Base-by-base conservation (phyloP, 2,329 filamentous ascomycete species). In the Pyrenophora tritici-repentis region DNA sequence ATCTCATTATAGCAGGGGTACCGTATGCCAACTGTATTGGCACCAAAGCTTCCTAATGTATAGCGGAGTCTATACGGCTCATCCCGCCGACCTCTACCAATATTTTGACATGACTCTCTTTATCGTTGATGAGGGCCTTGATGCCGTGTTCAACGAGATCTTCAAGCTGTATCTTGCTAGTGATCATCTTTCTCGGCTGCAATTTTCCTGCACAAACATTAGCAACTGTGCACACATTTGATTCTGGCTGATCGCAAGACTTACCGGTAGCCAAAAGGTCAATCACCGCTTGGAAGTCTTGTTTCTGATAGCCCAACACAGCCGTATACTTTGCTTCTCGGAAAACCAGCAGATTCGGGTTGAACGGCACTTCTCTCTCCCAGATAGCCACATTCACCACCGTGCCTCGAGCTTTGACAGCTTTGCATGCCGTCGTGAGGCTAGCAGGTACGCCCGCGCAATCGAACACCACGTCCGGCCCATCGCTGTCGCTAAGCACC, bases 311-410 rank as follows among this genome's bases (percentile, higher is more conserved):
- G 8, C 79, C 75, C 10, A 81, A 62, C 3, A 78, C 76, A 18
- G 79, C 79, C 6, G 77, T 73, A 59, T 82, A 83, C 31, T 72
- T 77, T 26, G 81, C 78, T 64, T 85, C 82, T 6, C 75, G 75
- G 44, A 80, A 79, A 4, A 83, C 76, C 24, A 85, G 58, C 58
- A 79, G 76, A 56, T 83, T 84, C 1, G 81, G 78, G 26, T 81
- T 73, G 43, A 86, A 79, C 0, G 76, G 75, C 3, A 84, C 76
- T 6, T 74, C 73, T 45, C 78, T 82, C 61, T 85, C 83, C 83
- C 83, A 87, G 3, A 87, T 82, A 0, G 85, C 83, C n/a, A 87
- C 78, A 53, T 87, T 87, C 2, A 87, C 78, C 0, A 88, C 76
- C 0, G 81, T 82, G 0, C 84, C 85, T 31, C 80, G 75, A 0